Percentiles rank a stretch among this genome's conserved stretches.
Conservation (phyloP, 306 rosid genomes). For the Rosa chinensis region DNA sequence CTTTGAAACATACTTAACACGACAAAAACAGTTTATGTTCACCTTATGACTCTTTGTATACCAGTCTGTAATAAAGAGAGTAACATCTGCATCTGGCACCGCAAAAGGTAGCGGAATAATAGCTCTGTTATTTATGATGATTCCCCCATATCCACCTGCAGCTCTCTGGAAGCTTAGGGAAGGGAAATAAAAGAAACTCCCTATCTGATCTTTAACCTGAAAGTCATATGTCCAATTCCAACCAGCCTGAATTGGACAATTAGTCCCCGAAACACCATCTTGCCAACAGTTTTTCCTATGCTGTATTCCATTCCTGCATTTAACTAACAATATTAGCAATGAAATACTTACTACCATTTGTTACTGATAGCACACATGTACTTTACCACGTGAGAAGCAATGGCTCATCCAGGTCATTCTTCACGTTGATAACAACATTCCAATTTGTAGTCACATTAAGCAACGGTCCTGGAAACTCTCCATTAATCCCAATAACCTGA, state of each 20-base stretch:
- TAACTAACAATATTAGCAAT: conserved; percentile 38
- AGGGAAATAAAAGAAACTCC: conserved; percentile 94
- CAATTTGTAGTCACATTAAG: conserved; percentile 89
- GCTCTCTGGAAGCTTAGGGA: conserved; percentile 86
- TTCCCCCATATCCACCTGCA: conserved; percentile 89
- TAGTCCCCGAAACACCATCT: conserved; percentile 92
- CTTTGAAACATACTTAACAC: neutral
- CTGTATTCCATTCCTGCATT: conserved; percentile 83
- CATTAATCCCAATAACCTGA: conserved; percentile 83
- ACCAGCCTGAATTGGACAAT: conserved; percentile 97
- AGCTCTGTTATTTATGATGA: conserved; percentile 70
- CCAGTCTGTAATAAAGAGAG: conserved; percentile 85
- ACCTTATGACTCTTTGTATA: conserved; percentile 83
- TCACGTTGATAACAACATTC: conserved; percentile 88
- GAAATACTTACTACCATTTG: neutral
- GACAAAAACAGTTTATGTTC: conserved; percentile 15
- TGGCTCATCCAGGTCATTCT: conserved; percentile 86
- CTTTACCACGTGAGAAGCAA: conserved; percentile 83
- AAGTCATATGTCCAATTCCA: conserved; percentile 96
- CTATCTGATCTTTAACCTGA: conserved; percentile 97
- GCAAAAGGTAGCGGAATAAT: conserved; percentile 77
- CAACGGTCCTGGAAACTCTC: conserved; percentile 77
- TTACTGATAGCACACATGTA: conserved; percentile 19
- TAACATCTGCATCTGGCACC: conserved; percentile 88
- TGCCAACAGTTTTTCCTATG: conserved; percentile 93